phyloP scores from a whole-genome alignment of 345 rosid genomes.

The Euphorbia tirucalli region DNA sequence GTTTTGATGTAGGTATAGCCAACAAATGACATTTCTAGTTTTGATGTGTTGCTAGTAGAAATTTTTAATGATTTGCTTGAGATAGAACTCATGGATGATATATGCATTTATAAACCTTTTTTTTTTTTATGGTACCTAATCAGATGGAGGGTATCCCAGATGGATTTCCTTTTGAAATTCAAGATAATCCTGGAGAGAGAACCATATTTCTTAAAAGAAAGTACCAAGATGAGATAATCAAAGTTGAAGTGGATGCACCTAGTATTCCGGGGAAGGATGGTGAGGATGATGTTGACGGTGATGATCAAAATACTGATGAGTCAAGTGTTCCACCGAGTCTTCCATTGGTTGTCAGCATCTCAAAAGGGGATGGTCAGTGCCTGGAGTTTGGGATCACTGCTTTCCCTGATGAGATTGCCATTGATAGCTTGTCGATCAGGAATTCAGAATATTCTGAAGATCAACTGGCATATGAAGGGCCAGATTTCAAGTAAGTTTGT shows the following conservation, averaged over 20 bases:
- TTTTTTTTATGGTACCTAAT: neutral
- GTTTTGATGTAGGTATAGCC: neutral
- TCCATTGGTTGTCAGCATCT: constrained; percentile 50
- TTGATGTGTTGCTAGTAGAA: neutral
- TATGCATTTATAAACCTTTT: neutral
- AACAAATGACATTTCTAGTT: too few species aligned
- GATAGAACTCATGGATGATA: neutral
- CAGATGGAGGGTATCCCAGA: constrained; percentile 37
- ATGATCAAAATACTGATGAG: constrained; percentile 15
- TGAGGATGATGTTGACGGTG: constrained; percentile 24
- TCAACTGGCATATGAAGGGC: constrained; percentile 62
- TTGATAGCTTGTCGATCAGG: constrained; percentile 51
- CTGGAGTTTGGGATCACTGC: constrained; percentile 60
- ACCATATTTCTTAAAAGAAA: constrained; percentile 40
- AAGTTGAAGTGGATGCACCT: constrained; percentile 50
- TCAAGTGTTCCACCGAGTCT: constrained; percentile 17
- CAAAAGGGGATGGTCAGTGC: constrained; percentile 35
- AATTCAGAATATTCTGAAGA: constrained; percentile 34
- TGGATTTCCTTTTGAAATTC: constrained; percentile 52
- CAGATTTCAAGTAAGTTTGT: constrained; percentile 53
- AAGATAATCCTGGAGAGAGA: constrained; percentile 58
- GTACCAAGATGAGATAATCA: constrained; percentile 45
- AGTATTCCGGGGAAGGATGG: constrained; percentile 21
- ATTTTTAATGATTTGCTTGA: neutral
- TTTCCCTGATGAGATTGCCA: constrained; percentile 44